A percentile compares a stretch with the other conserved stretches of the same genome.
These are phyloP conservation scores for Grosmannia penicillata DNA, from an alignment of 2,329 filamentous ascomycete genomes.

Conservation along the genomic window DNA sequence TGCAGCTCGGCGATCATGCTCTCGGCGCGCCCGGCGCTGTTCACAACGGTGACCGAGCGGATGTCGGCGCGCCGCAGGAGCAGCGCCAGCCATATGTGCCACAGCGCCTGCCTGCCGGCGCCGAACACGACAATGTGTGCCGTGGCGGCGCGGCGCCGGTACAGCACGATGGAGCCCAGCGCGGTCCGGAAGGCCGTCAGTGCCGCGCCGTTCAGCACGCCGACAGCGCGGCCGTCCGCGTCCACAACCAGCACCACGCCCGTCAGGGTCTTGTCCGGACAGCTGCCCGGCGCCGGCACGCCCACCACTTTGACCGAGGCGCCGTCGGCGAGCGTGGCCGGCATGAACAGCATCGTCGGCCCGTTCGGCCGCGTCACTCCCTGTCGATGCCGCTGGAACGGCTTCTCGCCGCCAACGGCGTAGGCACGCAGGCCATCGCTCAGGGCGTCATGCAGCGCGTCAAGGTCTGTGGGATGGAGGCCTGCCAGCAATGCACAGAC, in stretches of 20 bases:
- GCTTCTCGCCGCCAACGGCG: conserved; percentile 43
- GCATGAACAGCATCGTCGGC: conserved; percentile 52
- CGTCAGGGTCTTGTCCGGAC: conserved; percentile 19
- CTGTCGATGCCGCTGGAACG: conserved; percentile 48
- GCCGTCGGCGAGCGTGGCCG: conserved; percentile 41
- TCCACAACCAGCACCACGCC: conserved; percentile 47
- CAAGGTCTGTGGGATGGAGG: conserved; percentile 39
- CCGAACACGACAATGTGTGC: conserved; percentile 51
- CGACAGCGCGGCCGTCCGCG: conserved; percentile 38
- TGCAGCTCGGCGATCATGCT: conserved; percentile 22
- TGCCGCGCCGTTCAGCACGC: conserved; percentile 51
- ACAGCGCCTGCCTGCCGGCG: conserved; percentile 55
- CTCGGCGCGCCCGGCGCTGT: conserved; percentile 14
- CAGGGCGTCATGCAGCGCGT: conserved; percentile 40
- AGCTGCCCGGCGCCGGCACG: conserved; percentile 13
- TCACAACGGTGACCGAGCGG: conserved; percentile 17
- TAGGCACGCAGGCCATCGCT: conserved; percentile 49
- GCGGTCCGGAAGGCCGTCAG: conserved; percentile 57
- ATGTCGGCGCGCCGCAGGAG: conserved; percentile 25
- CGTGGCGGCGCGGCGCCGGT: conserved; percentile 25
- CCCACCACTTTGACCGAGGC: conserved; percentile 50
- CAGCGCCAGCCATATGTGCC: conserved; percentile 53
- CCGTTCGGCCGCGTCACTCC: conserved; percentile 45
- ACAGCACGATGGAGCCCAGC: conserved; percentile 46
- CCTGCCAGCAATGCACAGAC: conserved; percentile 39